These are phyloP conservation scores for Zalaria obscura DNA, from an alignment of 2,329 filamentous ascomycete species.

Conservation along the genomic window DNA sequence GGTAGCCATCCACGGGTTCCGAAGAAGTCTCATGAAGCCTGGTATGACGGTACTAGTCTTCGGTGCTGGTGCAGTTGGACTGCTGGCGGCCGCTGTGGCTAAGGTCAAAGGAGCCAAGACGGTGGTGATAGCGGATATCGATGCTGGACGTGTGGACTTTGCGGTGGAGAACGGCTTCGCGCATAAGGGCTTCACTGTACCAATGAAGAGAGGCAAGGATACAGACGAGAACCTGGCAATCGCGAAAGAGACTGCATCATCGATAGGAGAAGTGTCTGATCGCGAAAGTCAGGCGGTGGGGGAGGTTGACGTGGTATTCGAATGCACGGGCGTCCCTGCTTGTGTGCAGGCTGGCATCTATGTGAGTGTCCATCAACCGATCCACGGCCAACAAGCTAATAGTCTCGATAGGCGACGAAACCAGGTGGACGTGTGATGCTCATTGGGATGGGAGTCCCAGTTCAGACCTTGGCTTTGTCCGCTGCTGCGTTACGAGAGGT, in stretches of 20 bases:
- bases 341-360: constrained; percentile 66
- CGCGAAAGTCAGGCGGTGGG: constrained; percentile 21
- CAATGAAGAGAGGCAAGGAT: constrained; percentile 29
- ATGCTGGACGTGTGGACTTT: constrained; percentile 41
- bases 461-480: constrained; percentile 60
- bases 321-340: constrained; percentile 62
- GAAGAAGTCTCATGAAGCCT: constrained; percentile 31
- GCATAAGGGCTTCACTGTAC: constrained; percentile 29
- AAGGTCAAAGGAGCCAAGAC: constrained; percentile 37
- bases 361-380: constrained; percentile 20
- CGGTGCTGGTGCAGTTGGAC: constrained; percentile 46
- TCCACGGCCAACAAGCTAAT: constrained; percentile 2
- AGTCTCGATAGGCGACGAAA: constrained; percentile 35
- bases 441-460: constrained; percentile 66
- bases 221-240: constrained; percentile 40
- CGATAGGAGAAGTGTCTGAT: constrained; percentile 23
- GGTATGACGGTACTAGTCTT: constrained; percentile 41
- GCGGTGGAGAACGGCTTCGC: constrained; percentile 37
- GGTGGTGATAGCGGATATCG: constrained; percentile 48
- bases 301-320: constrained; percentile 57
- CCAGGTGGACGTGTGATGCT: constrained; percentile 61
- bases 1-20: constrained; percentile 45
- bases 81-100: constrained; percentile 43
- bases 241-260: constrained; percentile 34
- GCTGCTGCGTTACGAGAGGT: constrained; percentile 62